Evolutionary conservation across 768 basidiomycete species (phyloP).

Genomic region (Lentinula sp.): DNA sequence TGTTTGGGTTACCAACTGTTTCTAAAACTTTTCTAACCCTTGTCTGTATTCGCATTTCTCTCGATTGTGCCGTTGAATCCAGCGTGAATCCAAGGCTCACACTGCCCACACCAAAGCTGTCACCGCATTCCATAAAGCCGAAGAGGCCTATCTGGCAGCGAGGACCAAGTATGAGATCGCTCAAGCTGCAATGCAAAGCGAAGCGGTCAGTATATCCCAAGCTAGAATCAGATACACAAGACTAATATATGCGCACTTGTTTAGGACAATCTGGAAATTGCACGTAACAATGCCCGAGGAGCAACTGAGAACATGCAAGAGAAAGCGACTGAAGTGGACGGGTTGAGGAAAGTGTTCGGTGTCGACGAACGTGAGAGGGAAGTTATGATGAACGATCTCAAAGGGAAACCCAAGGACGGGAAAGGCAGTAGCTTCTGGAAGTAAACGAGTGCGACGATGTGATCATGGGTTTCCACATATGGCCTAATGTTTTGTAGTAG

Average conservation of each 20-base stretch:
- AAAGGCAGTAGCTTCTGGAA: constrained; percentile 2
- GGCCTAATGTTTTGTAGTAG: no score
- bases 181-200: constrained; percentile 38
- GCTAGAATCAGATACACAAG: not conserved
- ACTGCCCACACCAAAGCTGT: constrained; percentile 46
- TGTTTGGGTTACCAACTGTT: no score
- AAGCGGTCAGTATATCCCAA: constrained; percentile 15
- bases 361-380: constrained; percentile 69
- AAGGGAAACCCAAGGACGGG: not conserved
- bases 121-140: constrained; percentile 53
- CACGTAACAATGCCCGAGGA: constrained; percentile 47
- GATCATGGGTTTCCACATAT: no score
- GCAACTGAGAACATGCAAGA: constrained; percentile 59
- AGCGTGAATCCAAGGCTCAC: constrained; percentile 58
- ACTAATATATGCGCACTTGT: not conserved
- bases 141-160: constrained; percentile 54
- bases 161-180: constrained; percentile 53
- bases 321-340: constrained; percentile 71
- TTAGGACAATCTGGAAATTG: constrained; percentile 38
- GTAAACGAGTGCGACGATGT: not conserved
- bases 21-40: no score
- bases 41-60: not conserved
- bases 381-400: constrained; percentile 33
- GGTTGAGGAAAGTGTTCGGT: constrained; percentile 53
- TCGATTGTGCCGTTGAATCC: not conserved